phyloP scores from a whole-genome alignment of 148 eudicot species.

The Agrostemma githago region DNA sequence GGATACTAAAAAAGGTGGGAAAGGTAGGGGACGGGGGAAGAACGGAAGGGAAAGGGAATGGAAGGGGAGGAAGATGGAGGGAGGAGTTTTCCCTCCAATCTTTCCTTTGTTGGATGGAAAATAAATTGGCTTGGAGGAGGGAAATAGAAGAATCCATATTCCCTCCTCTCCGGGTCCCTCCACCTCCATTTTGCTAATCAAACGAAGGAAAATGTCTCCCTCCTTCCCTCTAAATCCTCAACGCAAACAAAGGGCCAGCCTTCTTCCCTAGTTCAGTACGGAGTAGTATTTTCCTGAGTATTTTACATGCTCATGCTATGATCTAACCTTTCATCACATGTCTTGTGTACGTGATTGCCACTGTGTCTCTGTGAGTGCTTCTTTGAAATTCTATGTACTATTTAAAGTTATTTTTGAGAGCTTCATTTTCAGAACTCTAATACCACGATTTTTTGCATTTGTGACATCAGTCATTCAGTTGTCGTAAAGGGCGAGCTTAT shows the following conservation, averaged over 20 bases:
- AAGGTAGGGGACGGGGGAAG: too few relatives aligned
- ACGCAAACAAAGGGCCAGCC: not conserved
- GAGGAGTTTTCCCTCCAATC: too few relatives aligned
- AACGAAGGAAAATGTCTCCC: too few relatives aligned
- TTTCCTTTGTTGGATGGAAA: too few relatives aligned
- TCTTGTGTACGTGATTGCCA: not conserved
- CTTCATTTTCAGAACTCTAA: constrained; percentile 2
- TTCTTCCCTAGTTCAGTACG: not conserved
- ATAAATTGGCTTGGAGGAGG: too few relatives aligned
- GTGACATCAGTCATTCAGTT: constrained; percentile 49
- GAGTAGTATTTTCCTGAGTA: not conserved
- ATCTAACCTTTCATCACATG: not conserved
- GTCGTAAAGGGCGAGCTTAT: constrained; percentile 55
- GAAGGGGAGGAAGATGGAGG: too few relatives aligned
- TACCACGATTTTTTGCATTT: constrained; percentile 16
- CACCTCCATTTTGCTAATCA: too few relatives aligned
- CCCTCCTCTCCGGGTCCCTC: too few relatives aligned
- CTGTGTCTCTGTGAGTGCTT: not conserved
- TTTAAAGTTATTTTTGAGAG: not conserved
- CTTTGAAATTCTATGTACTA: not conserved
- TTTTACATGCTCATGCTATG: not conserved
- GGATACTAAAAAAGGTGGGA: too few relatives aligned
- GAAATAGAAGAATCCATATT: too few relatives aligned
- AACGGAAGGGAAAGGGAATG: too few relatives aligned
- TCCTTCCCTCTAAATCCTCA: too few relatives aligned